Base-by-base conservation (phyloP, 2,329 filamentous ascomycete genomes). In the Scopulariopsis brevicaulis region DNA sequence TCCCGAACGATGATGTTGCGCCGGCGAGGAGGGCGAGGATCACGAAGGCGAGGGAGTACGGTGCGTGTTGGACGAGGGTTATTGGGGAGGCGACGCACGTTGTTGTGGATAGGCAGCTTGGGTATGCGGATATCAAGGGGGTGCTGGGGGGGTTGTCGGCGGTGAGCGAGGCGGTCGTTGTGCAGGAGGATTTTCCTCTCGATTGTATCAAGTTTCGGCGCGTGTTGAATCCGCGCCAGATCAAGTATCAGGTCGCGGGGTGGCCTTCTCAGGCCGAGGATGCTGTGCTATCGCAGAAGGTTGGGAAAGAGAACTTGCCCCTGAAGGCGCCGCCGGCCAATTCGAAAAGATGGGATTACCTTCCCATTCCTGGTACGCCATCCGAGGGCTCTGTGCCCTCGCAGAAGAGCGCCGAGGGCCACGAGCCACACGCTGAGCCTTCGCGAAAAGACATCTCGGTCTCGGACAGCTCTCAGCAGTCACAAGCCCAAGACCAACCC, bases 1-100 rank as follows among this genome's bases (percentile, higher is more conserved):
- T 96, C 6, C 93, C 91, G 0, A 88, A 94, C 63, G 83, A 90
- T 62, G 86, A 93, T 62, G 79, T 87, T 53, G 82, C 85, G 35
- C 79, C 81, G 12, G 76, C 81, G 8, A 81, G 92, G 46, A 82
- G 81, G 58, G 70, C 85, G 59, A 84, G 89, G 4, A 96, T 96
- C 56, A 79, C 79, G 34, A 91, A 86, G 68, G 85, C 88, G 0
- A 79, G 83, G 56, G 84, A 90, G 64, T 85, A 85, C 67, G 93
- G 93, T 51, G 93, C 87, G 1, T 73, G 68, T 1, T 94, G 91
- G 85, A 80, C 83, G 32, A 78, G 77, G 55, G 71, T 76, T 0
- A 81, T 85, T 66, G 69, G 63, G 0, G 70, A 71, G 24, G 81
- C 94, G 18, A 95, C 87, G 0, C 90, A 96, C 71, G 74, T 96